These are phyloP conservation scores for Ananas comosus DNA, from an alignment of 176 grass and related monocot species.

Conservation along the genomic window DNA sequence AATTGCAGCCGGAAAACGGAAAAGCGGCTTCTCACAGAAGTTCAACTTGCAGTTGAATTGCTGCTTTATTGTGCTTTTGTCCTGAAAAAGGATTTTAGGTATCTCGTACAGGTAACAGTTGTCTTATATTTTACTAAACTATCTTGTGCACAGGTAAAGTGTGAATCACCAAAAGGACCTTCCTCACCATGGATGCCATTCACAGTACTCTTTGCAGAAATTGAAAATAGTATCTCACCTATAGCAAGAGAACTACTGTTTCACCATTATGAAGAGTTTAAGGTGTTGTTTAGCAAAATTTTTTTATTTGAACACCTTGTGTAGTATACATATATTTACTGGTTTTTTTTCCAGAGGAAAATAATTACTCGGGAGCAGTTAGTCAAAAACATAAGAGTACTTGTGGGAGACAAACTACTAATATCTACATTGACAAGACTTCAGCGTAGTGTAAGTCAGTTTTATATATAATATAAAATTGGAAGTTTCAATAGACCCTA, in stretches of 20 bases:
- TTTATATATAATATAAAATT: background rate
- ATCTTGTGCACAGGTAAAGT: conserved; percentile 29
- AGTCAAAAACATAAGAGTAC: conserved; percentile 55
- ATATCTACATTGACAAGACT: conserved; percentile 42
- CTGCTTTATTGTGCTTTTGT: conserved; percentile 8
- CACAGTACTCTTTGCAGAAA: conserved; percentile 42
- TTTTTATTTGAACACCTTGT: background rate
- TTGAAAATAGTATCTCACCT: conserved; percentile 46
- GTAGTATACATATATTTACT: conserved; percentile 10
- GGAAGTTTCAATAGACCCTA: background rate
- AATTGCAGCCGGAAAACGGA: background rate
- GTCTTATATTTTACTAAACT: conserved; percentile 17
- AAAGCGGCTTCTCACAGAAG: conserved; percentile 7
- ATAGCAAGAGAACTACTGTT: conserved; percentile 57
- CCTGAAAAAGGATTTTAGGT: background rate
- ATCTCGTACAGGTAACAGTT: conserved; percentile 17
- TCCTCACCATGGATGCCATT: conserved; percentile 70
- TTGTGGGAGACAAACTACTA: conserved; percentile 62
- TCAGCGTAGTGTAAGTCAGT: conserved; percentile 55
- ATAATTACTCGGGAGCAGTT: conserved; percentile 59
- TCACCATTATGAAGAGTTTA: conserved; percentile 64
- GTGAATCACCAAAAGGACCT: conserved; percentile 36
- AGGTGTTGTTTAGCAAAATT: conserved; percentile 28
- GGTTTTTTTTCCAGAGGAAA: conserved; percentile 31
- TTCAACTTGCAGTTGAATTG: conserved; percentile 3